Percentiles rank a stretch among this genome's conserved stretches.
phyloP scores from a whole-genome alignment of 768 basidiomycete species.

The Mycena indigotica region DNA sequence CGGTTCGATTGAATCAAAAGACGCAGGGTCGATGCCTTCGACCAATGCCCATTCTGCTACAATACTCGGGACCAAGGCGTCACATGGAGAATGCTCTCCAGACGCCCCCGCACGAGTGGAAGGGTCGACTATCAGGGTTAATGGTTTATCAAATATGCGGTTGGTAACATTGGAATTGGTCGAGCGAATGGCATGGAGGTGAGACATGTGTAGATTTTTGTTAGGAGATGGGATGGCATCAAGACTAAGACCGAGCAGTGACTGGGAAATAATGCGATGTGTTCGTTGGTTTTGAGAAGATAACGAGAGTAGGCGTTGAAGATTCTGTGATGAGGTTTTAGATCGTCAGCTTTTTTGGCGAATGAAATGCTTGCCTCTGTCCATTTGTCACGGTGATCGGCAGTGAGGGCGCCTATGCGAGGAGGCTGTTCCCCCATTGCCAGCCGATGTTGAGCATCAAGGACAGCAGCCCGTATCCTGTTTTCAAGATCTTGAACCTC shows the following conservation, averaged over 20 bases:
- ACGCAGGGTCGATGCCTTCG: slow-evolving; percentile 55
- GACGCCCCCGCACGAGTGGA: slow-evolving; percentile 82
- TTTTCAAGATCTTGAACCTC: slow-evolving; percentile 44
- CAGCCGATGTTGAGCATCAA: slow-evolving; percentile 60
- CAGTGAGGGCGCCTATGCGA: slow-evolving; percentile 71
- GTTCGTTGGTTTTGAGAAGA: slow-evolving; percentile 64
- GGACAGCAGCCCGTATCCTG: slow-evolving; percentile 45
- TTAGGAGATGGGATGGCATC: slow-evolving; percentile 61
- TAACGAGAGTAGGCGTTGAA: slow-evolving; percentile 65
- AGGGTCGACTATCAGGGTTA: slow-evolving; percentile 81
- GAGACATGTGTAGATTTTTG: slow-evolving; percentile 58
- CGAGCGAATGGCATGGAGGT: slow-evolving; percentile 72
- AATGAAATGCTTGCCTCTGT: slow-evolving; percentile 51
- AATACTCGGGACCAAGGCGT: slow-evolving; percentile 88
- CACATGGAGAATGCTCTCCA: slow-evolving; percentile 90
- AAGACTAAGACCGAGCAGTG: slow-evolving; percentile 78
- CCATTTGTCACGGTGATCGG: slow-evolving; percentile 85
- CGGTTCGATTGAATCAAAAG: slow-evolving; percentile 38
- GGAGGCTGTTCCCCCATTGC: slow-evolving; percentile 57
- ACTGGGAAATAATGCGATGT: slow-evolving; percentile 67
- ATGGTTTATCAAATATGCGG: slow-evolving; percentile 89
- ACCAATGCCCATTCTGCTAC: slow-evolving; percentile 81
- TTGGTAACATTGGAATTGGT: slow-evolving; percentile 66
- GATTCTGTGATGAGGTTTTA: slow-evolving; percentile 53
- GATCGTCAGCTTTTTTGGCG: background rate